These are phyloP conservation scores for Eucalyptus marginata DNA, from an alignment of 345 rosid species.

Conservation along the genomic window DNA sequence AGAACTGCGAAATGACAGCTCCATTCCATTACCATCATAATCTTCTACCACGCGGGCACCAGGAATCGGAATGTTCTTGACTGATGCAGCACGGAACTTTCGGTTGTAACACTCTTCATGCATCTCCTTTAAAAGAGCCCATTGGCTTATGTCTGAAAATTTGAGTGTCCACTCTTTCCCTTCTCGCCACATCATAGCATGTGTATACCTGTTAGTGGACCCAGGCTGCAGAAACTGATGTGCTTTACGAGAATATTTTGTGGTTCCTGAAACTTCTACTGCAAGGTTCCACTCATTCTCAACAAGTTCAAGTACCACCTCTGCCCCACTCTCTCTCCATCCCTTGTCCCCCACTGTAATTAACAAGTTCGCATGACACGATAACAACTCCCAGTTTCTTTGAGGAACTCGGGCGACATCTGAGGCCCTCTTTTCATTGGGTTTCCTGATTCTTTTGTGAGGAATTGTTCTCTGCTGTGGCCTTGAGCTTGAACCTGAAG, in stretches of 20 bases:
- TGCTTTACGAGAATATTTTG: constrained; percentile 71
- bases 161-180: constrained; percentile 95
- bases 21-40: constrained; percentile 29
- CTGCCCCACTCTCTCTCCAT: constrained; percentile 84
- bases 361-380: constrained; percentile 70
- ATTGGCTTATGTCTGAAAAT: constrained; percentile 84
- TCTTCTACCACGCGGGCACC: constrained; percentile 71
- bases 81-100: constrained; percentile 70
- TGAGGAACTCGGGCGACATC: constrained; percentile 38
- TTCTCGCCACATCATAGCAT: constrained; percentile 99
- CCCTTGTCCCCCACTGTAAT: constrained; percentile 73
- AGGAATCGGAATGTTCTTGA: constrained; percentile 92
- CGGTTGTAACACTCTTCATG: constrained; percentile 94
- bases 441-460: constrained; percentile 71
- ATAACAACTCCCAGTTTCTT: constrained; percentile 50
- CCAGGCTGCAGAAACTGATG: constrained; percentile 95
- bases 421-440: constrained; percentile 48
- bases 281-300: constrained; percentile 93
- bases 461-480: constrained; percentile 46
- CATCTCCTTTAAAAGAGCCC: constrained; percentile 93
- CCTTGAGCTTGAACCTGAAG: constrained; percentile 42
- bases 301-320: constrained; percentile 57
- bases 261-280: constrained; percentile 57
- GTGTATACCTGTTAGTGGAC: constrained; percentile 80
- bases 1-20: constrained; percentile 32